Percentiles rank a stretch among this genome's conserved stretches.
Conservation (phyloP, 352 stramenopile species). For the Globisporangium okanoganense region DNA sequence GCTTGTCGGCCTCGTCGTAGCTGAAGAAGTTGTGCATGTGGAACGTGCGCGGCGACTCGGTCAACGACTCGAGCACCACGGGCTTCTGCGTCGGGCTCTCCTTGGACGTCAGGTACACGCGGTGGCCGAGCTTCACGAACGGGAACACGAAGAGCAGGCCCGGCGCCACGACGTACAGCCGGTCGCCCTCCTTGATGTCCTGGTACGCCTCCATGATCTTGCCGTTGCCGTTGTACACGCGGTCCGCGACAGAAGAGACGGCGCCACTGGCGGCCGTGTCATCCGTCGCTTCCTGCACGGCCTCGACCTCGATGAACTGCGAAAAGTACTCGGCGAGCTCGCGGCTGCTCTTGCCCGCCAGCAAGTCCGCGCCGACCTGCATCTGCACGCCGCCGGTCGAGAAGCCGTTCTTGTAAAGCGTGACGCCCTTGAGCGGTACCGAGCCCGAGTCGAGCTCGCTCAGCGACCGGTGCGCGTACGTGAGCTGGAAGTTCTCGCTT, state of each 20-base stretch:
- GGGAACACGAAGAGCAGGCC: conserved; percentile 74
- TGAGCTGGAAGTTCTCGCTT: conserved; percentile 62
- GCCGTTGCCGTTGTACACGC: conserved; percentile 69
- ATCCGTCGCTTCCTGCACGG: conserved; percentile 16
- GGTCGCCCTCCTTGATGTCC: conserved; percentile 49
- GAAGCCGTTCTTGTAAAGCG: conserved; percentile 77
- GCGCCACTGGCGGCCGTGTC: neutral
- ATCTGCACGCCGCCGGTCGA: conserved; percentile 73
- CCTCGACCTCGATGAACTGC: conserved; percentile 76
- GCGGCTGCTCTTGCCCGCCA: conserved; percentile 38
- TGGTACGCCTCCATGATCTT: conserved; percentile 44
- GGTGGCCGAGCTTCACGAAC: conserved; percentile 78
- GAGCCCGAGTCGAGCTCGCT: conserved; percentile 25
- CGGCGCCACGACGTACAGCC: conserved; percentile 70
- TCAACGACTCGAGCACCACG: conserved; percentile 73
- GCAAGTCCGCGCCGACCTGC: conserved; percentile 51
- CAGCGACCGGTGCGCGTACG: conserved; percentile 50
- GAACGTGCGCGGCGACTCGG: conserved; percentile 82
- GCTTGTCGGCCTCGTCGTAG: conserved; percentile 65
- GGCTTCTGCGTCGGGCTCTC: conserved; percentile 53
- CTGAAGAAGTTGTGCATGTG: conserved; percentile 87
- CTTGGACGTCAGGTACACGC: conserved; percentile 46
- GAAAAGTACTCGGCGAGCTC: conserved; percentile 79
- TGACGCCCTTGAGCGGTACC: conserved; percentile 56
- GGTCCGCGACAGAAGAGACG: conserved; percentile 49